Conservation (phyloP, 441 rosid species). For the Eugenia klotzschiana region DNA sequence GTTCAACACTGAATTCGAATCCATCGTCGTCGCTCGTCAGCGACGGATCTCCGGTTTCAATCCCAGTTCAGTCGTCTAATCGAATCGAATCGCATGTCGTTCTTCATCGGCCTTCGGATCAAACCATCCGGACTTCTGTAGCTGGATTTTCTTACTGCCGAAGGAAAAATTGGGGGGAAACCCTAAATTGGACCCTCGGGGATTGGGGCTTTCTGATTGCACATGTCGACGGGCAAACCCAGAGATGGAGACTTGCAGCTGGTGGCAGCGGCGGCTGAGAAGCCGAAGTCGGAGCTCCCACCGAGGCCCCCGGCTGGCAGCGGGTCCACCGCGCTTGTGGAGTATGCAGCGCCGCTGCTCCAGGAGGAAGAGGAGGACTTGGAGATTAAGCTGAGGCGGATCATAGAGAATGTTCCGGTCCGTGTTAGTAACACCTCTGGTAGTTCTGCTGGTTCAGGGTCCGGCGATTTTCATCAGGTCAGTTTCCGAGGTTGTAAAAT, state of each 20-base stretch:
- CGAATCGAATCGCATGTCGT: neutral
- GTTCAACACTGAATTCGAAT: neutral
- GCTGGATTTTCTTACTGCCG: neutral
- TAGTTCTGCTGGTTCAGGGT: constrained; percentile 98
- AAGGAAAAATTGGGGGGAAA: neutral
- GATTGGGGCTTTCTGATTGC: neutral
- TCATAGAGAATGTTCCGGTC: constrained; percentile 86
- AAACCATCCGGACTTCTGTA: neutral
- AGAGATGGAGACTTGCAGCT: constrained; percentile 35
- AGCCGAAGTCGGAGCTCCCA: constrained; percentile 12
- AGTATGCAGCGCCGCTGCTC: constrained; percentile 55
- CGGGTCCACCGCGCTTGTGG: constrained; percentile 53
- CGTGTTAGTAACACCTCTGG: constrained; percentile 90
- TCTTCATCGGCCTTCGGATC: neutral
- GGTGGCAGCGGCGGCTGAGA: constrained; percentile 21
- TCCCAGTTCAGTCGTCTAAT: neutral
- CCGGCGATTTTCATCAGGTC: constrained; percentile 94
- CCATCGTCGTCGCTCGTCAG: neutral
- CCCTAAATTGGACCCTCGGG: neutral
- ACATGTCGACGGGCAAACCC: constrained; percentile 43
- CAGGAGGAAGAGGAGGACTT: constrained; percentile 83
- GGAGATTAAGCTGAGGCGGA: constrained; percentile 80
- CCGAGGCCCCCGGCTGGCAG: constrained; percentile 18
- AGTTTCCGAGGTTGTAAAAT: neutral
- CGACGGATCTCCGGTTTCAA: neutral